phyloP scores from a whole-genome alignment of 1,284 basidiomycete species.

The Marasmius oreades region DNA sequence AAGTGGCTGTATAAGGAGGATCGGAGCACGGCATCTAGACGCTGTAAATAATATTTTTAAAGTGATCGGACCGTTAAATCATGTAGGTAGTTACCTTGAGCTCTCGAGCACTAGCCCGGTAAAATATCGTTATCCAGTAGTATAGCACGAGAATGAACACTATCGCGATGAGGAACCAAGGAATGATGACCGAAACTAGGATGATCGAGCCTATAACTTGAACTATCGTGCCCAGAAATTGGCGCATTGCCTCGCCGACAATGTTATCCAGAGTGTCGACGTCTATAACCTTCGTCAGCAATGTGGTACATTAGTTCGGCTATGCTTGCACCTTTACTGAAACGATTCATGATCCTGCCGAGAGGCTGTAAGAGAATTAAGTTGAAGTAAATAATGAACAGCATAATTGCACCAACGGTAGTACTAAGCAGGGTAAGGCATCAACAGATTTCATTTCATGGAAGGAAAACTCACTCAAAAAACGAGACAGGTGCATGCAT shows the following conservation, averaged over 20 bases:
- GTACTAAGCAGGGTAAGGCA: background rate
- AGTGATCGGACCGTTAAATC: background rate
- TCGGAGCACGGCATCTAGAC: slow-evolving; percentile 58
- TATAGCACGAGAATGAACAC: slow-evolving; percentile 55
- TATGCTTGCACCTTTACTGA: slow-evolving; percentile 50
- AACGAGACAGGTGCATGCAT: slow-evolving; percentile 81
- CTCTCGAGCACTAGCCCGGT: slow-evolving; percentile 85
- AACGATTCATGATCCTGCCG: slow-evolving; percentile 88
- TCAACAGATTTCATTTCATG: background rate
- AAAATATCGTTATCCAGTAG: slow-evolving; percentile 72
- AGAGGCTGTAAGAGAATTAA: slow-evolving; percentile 50
- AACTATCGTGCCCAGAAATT: slow-evolving; percentile 3
- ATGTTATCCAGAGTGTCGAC: slow-evolving; percentile 85
- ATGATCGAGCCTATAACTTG: slow-evolving; percentile 71
- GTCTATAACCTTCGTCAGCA: slow-evolving; percentile 27
- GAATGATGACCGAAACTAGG: slow-evolving; percentile 73
- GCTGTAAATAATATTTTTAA: slow-evolving; percentile 28
- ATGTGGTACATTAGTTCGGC: too few relatives aligned
- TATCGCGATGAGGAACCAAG: slow-evolving; percentile 82
- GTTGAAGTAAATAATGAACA: background rate
- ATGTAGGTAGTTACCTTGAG: slow-evolving; percentile 54
- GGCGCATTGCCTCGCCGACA: slow-evolving; percentile 41
- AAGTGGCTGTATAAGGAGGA: slow-evolving; percentile 80
- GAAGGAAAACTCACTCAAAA: slow-evolving; percentile 51
- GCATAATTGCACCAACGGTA: slow-evolving; percentile 15